These are phyloP conservation scores for Ilex asprella DNA, from an alignment of 257 asterid species.

Conservation along the genomic window DNA sequence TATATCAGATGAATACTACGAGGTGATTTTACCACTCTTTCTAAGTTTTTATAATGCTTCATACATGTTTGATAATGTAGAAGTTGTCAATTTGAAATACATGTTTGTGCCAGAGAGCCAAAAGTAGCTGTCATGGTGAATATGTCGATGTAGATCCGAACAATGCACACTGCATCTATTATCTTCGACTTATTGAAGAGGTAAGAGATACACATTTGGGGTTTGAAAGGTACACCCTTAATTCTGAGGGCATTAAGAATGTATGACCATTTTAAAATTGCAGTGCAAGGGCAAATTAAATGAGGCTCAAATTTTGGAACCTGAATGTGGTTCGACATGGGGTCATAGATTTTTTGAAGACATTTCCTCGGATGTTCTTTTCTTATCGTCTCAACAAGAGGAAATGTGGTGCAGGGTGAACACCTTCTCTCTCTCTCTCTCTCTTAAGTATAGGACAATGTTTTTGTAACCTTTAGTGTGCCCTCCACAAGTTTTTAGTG, in stretches of 20 bases:
- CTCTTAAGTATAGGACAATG: not conserved
- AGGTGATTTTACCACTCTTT: too few species aligned
- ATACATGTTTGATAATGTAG: not conserved
- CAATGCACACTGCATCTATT: slow-evolving; percentile 12
- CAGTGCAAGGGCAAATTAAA: not conserved
- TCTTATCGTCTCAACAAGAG: slow-evolving; percentile 1
- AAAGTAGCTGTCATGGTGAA: slow-evolving; percentile 9
- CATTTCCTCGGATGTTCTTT: not conserved
- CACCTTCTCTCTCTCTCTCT: not conserved
- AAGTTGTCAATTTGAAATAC: too few species aligned
- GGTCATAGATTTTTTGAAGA: not conserved
- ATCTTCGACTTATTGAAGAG: slow-evolving; percentile 7
- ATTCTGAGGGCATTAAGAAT: not conserved
- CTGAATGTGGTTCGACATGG: not conserved
- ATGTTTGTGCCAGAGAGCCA: slow-evolving; percentile 6
- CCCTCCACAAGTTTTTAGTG: too few species aligned
- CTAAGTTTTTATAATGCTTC: too few species aligned
- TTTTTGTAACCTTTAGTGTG: not conserved
- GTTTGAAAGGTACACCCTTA: slow-evolving; percentile 7
- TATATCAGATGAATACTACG: too few species aligned
- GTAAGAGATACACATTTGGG: not conserved
- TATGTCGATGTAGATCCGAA: slow-evolving; percentile 15
- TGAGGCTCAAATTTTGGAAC: not conserved
- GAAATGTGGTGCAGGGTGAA: not conserved
- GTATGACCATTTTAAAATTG: not conserved